Evolutionary conservation across 352 stramenopile genomes (phyloP), one percentile per base, ranked within the genome.

Genomic region (Phytophthora aleatoria): DNA sequence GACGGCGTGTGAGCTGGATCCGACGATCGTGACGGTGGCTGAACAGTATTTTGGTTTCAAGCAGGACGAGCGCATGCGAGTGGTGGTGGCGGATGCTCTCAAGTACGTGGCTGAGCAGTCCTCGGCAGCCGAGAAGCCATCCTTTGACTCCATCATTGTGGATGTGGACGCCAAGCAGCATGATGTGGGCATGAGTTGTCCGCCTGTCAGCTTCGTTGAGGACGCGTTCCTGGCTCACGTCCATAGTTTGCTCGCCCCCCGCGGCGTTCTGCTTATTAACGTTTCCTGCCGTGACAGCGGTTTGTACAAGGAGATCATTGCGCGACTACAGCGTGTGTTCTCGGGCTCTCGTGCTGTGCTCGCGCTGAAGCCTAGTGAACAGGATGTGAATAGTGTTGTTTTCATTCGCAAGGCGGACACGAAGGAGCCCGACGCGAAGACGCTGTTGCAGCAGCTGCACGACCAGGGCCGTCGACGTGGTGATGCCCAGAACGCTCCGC

Each of bases 81-180:
- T 90, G 11, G 56, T 82, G 20, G 64, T 91, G 8, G 61, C 59
- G 11, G 79, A 92, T 48, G 82, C 81, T 15, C 52, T 91, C 8
- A 67, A 76, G 9, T 83, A 77, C 27, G 64, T 87, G 16, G 66
- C 64, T 11, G 57, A 83, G n/a, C 61, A 74, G 47, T 63, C 57
- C 16, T 33, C 53, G 2, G 35, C 47, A 13, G 36, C 38, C 9
- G 63, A 62, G 16, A 73, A 61, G 26, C 53, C 45, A 11, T 64
- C 13, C 10, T 83, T 77, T 44, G 71, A 90, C 61, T 84, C 77
- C 15, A 83, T 95, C 36, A 73, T 93, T 42, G 62, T 95, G 20
- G 86, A 95, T 52, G 86, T 95, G 20, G 86, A 95, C 61, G 80
- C 83, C 31, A 92, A 92, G 56, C 67, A 82, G 57, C 63, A 62